phyloP scores from a whole-genome alignment of 2,329 filamentous ascomycete species.

The Xylariaceae sp. region DNA sequence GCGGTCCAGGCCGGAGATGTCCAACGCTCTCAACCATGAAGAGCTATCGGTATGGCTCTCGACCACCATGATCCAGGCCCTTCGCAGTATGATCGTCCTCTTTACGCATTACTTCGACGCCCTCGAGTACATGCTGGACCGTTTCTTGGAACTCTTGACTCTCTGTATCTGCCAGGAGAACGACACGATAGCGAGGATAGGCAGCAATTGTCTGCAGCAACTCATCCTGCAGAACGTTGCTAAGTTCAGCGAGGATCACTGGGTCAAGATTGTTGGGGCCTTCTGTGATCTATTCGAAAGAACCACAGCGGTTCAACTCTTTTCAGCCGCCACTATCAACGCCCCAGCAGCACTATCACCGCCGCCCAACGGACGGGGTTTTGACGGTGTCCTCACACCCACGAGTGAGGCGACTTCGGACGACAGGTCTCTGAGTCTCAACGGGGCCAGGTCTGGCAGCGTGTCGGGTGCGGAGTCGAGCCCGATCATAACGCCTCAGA shows the following conservation, averaged over 20 bases:
- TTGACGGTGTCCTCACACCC: constrained; percentile 37
- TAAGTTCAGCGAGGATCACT: constrained; percentile 82
- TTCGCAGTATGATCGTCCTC: constrained; percentile 96
- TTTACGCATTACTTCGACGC: constrained; percentile 98
- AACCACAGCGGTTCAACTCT: constrained; percentile 91
- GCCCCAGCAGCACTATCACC: constrained; percentile 44
- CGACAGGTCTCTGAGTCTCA: constrained; percentile 54
- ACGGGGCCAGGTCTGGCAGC: constrained; percentile 41
- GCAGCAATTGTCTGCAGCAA: constrained; percentile 95
- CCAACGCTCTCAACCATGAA: constrained; percentile 89
- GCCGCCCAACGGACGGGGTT: constrained; percentile 44
- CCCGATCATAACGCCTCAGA: constrained; percentile 13
- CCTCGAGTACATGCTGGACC: constrained; percentile 93
- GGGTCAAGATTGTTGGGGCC: constrained; percentile 87
- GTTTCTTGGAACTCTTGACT: constrained; percentile 89
- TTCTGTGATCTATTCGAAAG: constrained; percentile 94
- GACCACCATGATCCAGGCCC: constrained; percentile 97
- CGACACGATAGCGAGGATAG: constrained; percentile 94
- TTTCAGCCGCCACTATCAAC: constrained; percentile 66
- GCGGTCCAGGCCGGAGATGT: constrained; percentile 93
- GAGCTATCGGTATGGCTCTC: constrained; percentile 98
- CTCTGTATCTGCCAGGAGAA: constrained; percentile 99
- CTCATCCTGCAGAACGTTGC: constrained; percentile 92
- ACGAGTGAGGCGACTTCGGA: constrained; percentile 33
- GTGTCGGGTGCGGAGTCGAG: constrained; percentile 26